Base-by-base conservation (phyloP, 805 yeast genomes). In the Barnettozyma siamensis region DNA sequence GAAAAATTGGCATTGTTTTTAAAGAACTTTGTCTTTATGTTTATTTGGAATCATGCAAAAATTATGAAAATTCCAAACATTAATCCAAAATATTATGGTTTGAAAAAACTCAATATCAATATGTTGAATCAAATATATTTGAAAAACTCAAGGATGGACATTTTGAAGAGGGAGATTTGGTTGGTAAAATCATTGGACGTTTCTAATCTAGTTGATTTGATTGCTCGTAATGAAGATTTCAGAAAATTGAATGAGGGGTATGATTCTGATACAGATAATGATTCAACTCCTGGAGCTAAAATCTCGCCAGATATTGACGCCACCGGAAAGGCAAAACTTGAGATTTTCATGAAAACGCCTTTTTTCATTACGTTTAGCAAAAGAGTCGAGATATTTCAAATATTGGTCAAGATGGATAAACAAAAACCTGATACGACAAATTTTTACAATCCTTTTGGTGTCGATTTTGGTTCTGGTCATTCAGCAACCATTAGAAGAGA, bases 281-380 rank as follows among this genome's bases (percentile, higher is more conserved):
- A 7, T n/a, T n/a, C 12, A 20, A 18, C 16, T n/a, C 24, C 2
- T 6, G 18, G 13, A 24, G 34, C 15, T 29, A 29, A n/a, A n/a
- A n/a, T n/a, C 18, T 19, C 32, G 10, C 40, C 34, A 11, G 44
- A 40, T 2, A 27, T 41, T 20, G 40, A 46, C 3, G 39, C 44
- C 0, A 54, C 51, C 5, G 17, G 33, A 2, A 54, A 51, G 17
- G 52, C 55, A 2, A 73, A 67, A 45, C 48, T 75, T 18, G 76
- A 74, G 34, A 64, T 89, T 0, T 67, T 86, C 35, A 66, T 73
- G 1, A 72, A 76, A 38, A 65, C 81, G 3, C 96, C 98, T 3
- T 91, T 85, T 56, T 82, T 88, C 64, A 69, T 91, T 7, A 78
- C 86, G 0, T 91, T 91, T 59, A 71, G 73, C 19, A 73, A 75